phyloP scores from a whole-genome alignment of 768 basidiomycete genomes.

The Leccinum pellstonianum region DNA sequence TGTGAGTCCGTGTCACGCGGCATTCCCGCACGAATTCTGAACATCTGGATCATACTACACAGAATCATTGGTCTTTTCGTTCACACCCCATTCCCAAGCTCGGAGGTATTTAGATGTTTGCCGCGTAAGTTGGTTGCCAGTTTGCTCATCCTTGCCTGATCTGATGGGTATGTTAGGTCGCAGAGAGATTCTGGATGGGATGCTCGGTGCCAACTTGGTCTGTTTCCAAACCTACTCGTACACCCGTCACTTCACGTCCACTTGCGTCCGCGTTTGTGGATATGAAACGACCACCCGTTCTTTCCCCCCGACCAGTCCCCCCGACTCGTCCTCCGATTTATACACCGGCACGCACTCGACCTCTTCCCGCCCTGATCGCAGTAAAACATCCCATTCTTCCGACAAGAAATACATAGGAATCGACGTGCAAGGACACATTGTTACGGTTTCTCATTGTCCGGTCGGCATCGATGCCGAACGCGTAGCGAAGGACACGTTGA shows the following conservation, averaged over 20 bases:
- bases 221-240: constrained; percentile 99
- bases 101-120: constrained; percentile 92
- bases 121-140: constrained; percentile 56
- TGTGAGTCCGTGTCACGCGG: constrained; percentile 13
- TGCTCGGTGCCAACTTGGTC: constrained; percentile 95
- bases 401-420: constrained; percentile 44
- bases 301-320: neutral
- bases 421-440: constrained; percentile 84
- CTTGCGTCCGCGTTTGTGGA: constrained; percentile 94
- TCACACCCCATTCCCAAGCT: constrained; percentile 97
- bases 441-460: constrained; percentile 84
- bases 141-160: neutral
- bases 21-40: neutral
- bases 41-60: neutral
- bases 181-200: constrained; percentile 93
- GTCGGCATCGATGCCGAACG: constrained; percentile 94
- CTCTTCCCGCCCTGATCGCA: constrained; percentile 9
- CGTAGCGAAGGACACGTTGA: constrained; percentile 78
- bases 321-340: constrained; percentile 9
- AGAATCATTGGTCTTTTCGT: constrained; percentile 85
- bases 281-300: constrained; percentile 66
- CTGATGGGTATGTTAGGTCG: constrained; percentile 48
- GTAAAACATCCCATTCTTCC: neutral
- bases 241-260: constrained; percentile 90
- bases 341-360: neutral